Base-by-base conservation (phyloP, 2,329 filamentous ascomycete species). In the Tolypocladium pustulatum region DNA sequence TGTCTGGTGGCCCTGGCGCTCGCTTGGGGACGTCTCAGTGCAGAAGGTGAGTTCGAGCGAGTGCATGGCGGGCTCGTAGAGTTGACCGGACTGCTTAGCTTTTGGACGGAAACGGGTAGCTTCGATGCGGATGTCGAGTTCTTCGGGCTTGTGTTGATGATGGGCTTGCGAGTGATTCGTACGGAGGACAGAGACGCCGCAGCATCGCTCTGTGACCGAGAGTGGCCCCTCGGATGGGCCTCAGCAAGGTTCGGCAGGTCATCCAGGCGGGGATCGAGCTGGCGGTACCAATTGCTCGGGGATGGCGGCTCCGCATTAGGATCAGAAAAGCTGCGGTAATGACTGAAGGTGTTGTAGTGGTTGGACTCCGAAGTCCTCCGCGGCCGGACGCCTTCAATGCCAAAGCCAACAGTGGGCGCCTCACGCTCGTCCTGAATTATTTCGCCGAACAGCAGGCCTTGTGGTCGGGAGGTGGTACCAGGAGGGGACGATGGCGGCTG, bases 331-430 rank as follows among this genome's bases (percentile, higher is more conserved):
- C 78, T 84, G 63, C 82, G 76, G 58, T 79, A 77, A 62, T 81
- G 79, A 54, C 69, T 67, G 61, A 71, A 75, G 60, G 80, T 73
- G 80, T 61, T 81, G 78, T 63, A 88, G 5, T 15, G 72, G 68
- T 80, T 85, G n/a, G 88, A 86, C 67, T 92, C 89, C 51, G 88
- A 90, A 27, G 86, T 86, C 71, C 87, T 81, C 62, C 87, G 78
- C 60, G 78, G 76, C 56, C 80, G 75, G 55, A 75, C 66, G 55
- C 64, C 67, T 60, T 81, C 76, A 62, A 88, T 88, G 56, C 86
- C 86, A 73, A 84, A 85, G 6, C 83, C 85, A 56, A 78, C 75
- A 55, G 79, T 74, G 25, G 76, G 71, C 32, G 77, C 68, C 63
- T 82, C 77, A 65, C 77, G 78, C 64, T 83, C 78, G 41, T 83